A percentile compares a stretch with the other conserved stretches of the same genome.
Evolutionary conservation across 2,329 filamentous ascomycete genomes (phyloP).

Genomic region (Calonectria leucothoes): DNA sequence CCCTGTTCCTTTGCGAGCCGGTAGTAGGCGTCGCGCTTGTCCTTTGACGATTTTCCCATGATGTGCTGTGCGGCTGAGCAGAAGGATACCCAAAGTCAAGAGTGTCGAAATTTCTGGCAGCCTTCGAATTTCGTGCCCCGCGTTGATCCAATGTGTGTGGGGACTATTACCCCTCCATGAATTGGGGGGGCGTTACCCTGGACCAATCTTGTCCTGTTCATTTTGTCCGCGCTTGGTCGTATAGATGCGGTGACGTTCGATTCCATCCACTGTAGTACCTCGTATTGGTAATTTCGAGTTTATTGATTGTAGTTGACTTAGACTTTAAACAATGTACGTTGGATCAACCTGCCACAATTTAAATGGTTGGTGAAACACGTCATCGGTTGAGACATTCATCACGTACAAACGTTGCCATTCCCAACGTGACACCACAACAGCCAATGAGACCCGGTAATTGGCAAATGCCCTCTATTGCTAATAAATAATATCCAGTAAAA

Average conservation of each 20-base stretch:
- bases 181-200: conserved; percentile 23
- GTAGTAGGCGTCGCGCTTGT: conserved; percentile 98
- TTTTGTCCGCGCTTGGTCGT: background rate
- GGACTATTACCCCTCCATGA: conserved; percentile 15
- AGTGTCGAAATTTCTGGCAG: conserved; percentile 21
- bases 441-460: background rate
- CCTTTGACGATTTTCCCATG: conserved; percentile 98
- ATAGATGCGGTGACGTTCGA: background rate
- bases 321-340: background rate
- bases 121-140: conserved; percentile 42
- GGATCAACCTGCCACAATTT: background rate
- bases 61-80: conserved; percentile 35
- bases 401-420: background rate
- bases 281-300: no score
- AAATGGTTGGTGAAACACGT: background rate
- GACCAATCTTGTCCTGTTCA: background rate
- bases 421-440: background rate
- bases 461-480: background rate
- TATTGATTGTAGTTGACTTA: background rate
- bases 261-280: no score
- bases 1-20: conserved; percentile 98
- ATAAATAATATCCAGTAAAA: background rate
- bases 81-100: conserved; percentile 5
- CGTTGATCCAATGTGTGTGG: conserved; percentile 33
- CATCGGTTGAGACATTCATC: background rate